These are phyloP conservation scores for Colletotrichum sp. DNA, from an alignment of 2,329 filamentous ascomycete genomes.

Conservation along the genomic window DNA sequence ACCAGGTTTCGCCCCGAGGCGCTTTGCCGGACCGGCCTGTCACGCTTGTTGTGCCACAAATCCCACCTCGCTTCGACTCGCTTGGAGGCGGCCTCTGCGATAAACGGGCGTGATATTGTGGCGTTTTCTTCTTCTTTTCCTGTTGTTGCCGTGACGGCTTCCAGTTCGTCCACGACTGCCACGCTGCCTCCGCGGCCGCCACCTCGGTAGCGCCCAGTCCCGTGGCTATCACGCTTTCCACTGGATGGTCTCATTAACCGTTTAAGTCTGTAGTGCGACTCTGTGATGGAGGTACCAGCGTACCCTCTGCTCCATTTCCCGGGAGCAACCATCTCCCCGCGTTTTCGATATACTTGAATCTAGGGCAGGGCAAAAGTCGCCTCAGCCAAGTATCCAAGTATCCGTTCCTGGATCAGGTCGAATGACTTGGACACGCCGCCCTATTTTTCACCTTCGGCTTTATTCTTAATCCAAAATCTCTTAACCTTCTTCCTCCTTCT, in stretches of 20 bases:
- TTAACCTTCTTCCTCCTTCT: background rate
- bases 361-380: conserved; percentile 2
- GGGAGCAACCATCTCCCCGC: background rate
- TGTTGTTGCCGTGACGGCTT: background rate
- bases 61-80: background rate
- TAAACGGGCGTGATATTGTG: conserved; percentile 1
- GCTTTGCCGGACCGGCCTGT: background rate
- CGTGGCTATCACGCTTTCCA: background rate
- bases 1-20: conserved; percentile 13
- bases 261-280: background rate
- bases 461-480: background rate
- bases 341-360: background rate
- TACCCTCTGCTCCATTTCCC: background rate
- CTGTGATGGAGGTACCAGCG: background rate
- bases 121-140: background rate
- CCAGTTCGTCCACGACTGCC: conserved; percentile 8
- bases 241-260: background rate
- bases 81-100: background rate
- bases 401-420: background rate
- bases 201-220: background rate
- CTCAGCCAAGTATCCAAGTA: conserved; percentile 1
- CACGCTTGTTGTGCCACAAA: background rate
- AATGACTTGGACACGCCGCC: background rate
- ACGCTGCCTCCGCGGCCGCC: background rate
- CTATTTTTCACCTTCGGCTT: background rate